Evolutionary conservation across 345 rosid species (phyloP), one percentile per base, ranked within the genome.

Genomic region (Sisymbrium irio): DNA sequence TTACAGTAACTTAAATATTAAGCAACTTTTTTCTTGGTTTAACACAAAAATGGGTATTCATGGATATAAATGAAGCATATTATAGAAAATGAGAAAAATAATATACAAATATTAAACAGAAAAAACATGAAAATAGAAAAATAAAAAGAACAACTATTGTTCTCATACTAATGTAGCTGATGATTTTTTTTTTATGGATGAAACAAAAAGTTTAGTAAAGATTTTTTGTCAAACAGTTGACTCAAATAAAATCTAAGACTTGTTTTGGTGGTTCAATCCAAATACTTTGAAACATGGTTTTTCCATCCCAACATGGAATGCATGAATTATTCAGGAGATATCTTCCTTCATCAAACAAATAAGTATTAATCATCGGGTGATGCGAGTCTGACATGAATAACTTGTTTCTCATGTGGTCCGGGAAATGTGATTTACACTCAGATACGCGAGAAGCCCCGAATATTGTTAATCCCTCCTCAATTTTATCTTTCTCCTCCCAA

Each of bases 241-340:
- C 14, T 62, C 35, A 62, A 17, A 7, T 61, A 25, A 41, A 39
- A 14, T 62, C 36, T 41, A 20, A 7, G 67, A 17, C 0, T 14
- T 14, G 49, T 25, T 62, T 62, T n/a, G 67, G 67, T 3, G 51
- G 20, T 7, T 62, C 50, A 41, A 62, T 40, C 67, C 67, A 62
- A 62, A 62, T 13, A 17, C 19, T 7, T 7, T 27, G 47, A 62
- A 40, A 40, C 1, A 0, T 13, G 0, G 19, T n/a, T 2, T 22
- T 7, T 0, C 12, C 18, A 40, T 59, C 30, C 45, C 64, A 59
- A 36, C 1, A 12, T 39, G 15, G 6, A 3, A 6, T 9, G 0
- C 17, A 14, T 40, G 66, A n/a, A n/a, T n/a, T 10, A 4, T 7
- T 3, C 7, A 4, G n/a, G 15, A 17, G 10, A 45, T 18, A 64